Base-by-base conservation (phyloP, 78 protist genomes). In the Dictyostelium intermedium region DNA sequence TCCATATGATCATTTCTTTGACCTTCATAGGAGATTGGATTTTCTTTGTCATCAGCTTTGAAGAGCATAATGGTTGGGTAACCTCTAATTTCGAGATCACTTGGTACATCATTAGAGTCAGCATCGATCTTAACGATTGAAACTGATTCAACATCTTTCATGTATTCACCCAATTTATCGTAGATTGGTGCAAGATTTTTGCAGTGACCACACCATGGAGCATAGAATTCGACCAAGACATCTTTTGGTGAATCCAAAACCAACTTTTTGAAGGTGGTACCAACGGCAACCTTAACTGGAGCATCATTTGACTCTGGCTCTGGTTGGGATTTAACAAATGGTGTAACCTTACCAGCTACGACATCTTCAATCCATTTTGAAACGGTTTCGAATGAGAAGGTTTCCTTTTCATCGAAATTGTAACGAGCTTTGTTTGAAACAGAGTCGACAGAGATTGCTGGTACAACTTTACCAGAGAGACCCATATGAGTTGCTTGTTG, bases 181-280 rank as follows among this genome's bases (percentile, higher is more conserved):
- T 82, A 97, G 91, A 83, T 84, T 84, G 97, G 97, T 18, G 86
- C 97, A 23, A 96, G 74, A 60, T 45, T 85, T 89, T 96, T 96
- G 91, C 97, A 96, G 91, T 96, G 97, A 69, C 97, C 97, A 39
- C 97, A 96, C 97, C 97, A 91, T 82, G 98, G 98, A 20, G 98
- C 98, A 76, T 97, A 98, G 77, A 98, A 96, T 83, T 98, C 99
- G 30, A 98, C 91, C 50, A 98, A 34, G 11, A 98, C 99, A 82
- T 98, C 91, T 85, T 97, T 97, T 81, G 87, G 60, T 2, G 72
- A 3, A 27, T 98, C 98, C 37, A 91, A 47, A 23, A 93, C 97
- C 25, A 95, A 74, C 4, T 73, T 73, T 37, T 83, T 53, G 77
- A 92, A 98, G 74, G 80, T 89, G 39, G 73, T 76, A n/a, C 91